A percentile compares a stretch with the other conserved stretches of the same genome.
Evolutionary conservation across 2,329 filamentous ascomycete species (phyloP).

Genomic region (Fusarium mangiferae): DNA sequence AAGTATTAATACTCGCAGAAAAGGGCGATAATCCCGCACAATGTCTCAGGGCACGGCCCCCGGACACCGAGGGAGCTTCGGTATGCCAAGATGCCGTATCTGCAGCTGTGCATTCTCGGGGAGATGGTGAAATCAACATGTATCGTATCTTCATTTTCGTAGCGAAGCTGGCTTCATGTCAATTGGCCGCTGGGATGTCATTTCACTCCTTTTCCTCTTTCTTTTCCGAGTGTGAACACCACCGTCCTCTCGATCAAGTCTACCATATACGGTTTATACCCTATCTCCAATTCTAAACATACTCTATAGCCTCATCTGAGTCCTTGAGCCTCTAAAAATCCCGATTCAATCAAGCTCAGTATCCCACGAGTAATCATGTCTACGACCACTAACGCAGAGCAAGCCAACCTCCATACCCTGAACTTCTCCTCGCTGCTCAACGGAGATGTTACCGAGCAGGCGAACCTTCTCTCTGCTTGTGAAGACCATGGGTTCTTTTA

Average conservation of each 20-base stretch:
- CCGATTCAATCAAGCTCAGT: no score
- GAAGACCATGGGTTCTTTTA: neutral
- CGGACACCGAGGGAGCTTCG: neutral
- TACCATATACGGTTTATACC: no score
- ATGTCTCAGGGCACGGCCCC: neutral
- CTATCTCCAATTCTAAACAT: no score
- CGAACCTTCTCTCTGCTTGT: neutral
- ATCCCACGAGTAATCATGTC: neutral
- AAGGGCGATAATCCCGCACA: no score
- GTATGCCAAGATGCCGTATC: neutral
- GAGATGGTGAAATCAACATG: accelerated
- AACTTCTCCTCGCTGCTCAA: neutral
- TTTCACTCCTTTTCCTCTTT: neutral
- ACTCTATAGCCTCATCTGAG: no score
- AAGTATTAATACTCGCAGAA: neutral
- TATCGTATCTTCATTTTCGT: accelerated
- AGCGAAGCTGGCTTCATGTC: no score
- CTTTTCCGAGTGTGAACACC: neutral
- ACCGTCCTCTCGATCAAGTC: neutral
- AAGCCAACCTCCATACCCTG: neutral
- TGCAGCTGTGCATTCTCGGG: neutral
- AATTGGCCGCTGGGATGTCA: no score
- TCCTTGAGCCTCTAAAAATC: neutral
- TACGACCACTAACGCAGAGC: accelerated
- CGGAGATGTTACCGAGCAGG: neutral